Base-by-base conservation (phyloP, 2,329 filamentous ascomycete species). In the Neonectria magnoliae region DNA sequence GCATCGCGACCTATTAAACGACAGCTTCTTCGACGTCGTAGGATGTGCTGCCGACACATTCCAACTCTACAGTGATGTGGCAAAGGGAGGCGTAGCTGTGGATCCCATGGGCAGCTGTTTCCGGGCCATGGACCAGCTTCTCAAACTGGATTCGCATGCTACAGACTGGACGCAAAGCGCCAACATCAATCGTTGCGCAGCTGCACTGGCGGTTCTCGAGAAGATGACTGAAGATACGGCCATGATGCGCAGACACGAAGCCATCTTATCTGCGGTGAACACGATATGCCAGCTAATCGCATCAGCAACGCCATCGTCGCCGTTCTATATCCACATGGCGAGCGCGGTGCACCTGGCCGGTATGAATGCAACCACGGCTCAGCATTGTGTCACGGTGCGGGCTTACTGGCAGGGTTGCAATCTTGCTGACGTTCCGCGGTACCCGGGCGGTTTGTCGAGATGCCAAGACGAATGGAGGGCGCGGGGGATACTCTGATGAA, bases 301-400 rank as follows among this genome's bases (percentile, higher is more conserved):
- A 0, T 66, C 69, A 0, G 75, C 76, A 6, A 70, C 76, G 2
- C 63, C 76, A 1, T 73, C 71, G 0, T 82, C 79, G 0, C 73
- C 71, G 6, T 81, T 78, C 62, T 81, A 81, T 63, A 76, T 79
- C 33, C 79, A 82, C 59, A 69, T 82, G 66, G 80, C 79, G 1
- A 75, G 76, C 0, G 73, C 78, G 0, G 78, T 77, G 0, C 81
- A 79, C 51, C 60, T 82, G 4, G 76, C 78, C 0, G 79, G 76
- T 0, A 79, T 80, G 64, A 72, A 79, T 38, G 79, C 78, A 1
- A 77, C 67, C 5, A 74, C 72, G 0, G 33, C 27, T 0, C 59
- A 65, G 13, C 79, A 82, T 22, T 81, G 80, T 50, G 73, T 76
- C 5, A 65, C 75, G 3, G 70, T 82, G 14, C 72, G 78, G 7